Evolutionary conservation across 208 protist species (phyloP).

Genomic region (Wallacemonas sp.): DNA sequence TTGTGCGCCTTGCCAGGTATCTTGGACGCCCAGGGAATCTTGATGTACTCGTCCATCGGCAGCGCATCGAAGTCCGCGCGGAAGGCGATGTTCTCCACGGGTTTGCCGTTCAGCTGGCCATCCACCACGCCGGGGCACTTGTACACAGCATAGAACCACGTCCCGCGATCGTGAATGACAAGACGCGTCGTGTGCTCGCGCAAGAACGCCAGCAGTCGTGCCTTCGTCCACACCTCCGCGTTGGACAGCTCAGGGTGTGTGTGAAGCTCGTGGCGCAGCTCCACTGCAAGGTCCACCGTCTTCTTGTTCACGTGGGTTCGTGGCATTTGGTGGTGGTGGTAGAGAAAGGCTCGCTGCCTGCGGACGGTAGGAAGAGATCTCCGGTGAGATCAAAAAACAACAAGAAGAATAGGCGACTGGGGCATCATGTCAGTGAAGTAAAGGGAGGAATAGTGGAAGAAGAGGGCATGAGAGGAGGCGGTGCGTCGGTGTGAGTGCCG

Average conservation of each 20-base stretch:
- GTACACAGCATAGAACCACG: constrained; percentile 41
- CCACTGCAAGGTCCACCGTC: constrained; percentile 15
- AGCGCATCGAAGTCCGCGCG: constrained; percentile 43
- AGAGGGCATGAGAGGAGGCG: too few relatives aligned
- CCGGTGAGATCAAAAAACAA: too few relatives aligned
- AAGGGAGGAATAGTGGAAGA: too few relatives aligned
- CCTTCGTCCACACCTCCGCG: constrained; percentile 52
- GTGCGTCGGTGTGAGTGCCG: too few relatives aligned
- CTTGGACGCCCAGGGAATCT: constrained; percentile 39
- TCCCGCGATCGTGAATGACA: constrained; percentile 24
- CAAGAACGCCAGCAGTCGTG: constrained; percentile 26
- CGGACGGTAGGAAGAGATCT: too few relatives aligned
- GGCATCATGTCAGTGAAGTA: too few relatives aligned
- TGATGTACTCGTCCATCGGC: constrained; percentile 36
- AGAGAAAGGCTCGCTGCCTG: too few relatives aligned
- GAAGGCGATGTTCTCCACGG: constrained; percentile 27
- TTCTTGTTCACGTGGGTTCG: background rate
- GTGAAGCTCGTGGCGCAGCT: constrained; percentile 37
- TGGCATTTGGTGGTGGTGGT: background rate
- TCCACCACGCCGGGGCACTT: constrained; percentile 8
- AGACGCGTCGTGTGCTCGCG: constrained; percentile 23
- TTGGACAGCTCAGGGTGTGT: constrained; percentile 43
- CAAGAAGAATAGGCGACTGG: too few relatives aligned
- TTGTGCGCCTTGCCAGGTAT: constrained; percentile 37
- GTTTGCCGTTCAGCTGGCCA: constrained; percentile 7